phyloP scores from a whole-genome alignment of 2,329 filamentous ascomycete species.

The Emergomyces orientalis region DNA sequence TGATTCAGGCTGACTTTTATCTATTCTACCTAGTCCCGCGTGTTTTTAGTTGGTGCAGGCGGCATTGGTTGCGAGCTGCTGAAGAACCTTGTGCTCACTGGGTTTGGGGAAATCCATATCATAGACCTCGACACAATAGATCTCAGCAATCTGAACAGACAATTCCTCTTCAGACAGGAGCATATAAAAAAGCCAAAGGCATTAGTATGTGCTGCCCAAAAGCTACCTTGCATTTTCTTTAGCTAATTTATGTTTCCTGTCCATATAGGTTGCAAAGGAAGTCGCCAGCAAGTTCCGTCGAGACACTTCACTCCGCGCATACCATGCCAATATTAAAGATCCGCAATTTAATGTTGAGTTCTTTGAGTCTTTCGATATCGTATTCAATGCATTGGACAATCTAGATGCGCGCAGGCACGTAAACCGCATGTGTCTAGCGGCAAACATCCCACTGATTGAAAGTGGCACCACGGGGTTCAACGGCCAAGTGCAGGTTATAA shows the following conservation, averaged over 20 bases:
- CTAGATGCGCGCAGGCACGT: constrained; percentile 88
- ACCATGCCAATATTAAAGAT: constrained; percentile 95
- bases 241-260: constrained; percentile 15
- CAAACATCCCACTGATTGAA: constrained; percentile 82
- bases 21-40: constrained; percentile 54
- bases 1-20: constrained; percentile 7
- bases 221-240: background rate
- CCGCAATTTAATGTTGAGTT: constrained; percentile 74
- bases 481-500: constrained; percentile 94
- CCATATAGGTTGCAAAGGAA: constrained; percentile 72
- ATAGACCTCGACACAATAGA: constrained; percentile 98
- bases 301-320: constrained; percentile 70
- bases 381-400: constrained; percentile 97
- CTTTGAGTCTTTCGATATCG: constrained; percentile 73
- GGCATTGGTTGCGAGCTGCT: constrained; percentile 96
- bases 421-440: constrained; percentile 93
- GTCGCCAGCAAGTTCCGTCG: constrained; percentile 87
- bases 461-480: constrained; percentile 97
- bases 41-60: constrained; percentile 90
- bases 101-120: constrained; percentile 87
- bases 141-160: constrained; percentile 91
- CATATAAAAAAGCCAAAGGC: constrained; percentile 98
- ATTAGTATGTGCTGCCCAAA: constrained; percentile 49
- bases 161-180: constrained; percentile 92
- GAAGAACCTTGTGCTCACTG: constrained; percentile 87